These are phyloP conservation scores for Ensete ventricosum DNA, from an alignment of 176 grass and related monocot genomes.

Conservation along the genomic window DNA sequence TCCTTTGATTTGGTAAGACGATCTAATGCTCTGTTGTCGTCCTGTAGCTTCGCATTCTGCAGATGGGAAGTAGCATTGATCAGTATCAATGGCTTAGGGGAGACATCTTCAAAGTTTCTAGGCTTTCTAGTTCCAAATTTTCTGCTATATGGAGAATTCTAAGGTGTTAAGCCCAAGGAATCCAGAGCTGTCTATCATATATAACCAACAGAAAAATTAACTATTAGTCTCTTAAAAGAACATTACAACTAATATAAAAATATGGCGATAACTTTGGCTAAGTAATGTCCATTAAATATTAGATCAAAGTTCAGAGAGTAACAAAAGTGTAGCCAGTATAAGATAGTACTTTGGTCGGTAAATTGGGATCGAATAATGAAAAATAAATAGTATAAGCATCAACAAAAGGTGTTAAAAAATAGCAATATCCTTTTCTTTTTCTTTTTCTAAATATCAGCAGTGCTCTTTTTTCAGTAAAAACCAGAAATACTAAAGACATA, in stretches of 20 bases:
- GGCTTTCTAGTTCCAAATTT: too few relatives aligned
- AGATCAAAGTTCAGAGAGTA: background rate
- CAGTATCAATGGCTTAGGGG: background rate
- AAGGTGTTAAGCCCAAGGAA: background rate
- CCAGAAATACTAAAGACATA: background rate
- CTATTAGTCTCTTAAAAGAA: background rate
- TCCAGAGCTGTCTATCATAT: background rate
- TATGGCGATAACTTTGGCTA: background rate
- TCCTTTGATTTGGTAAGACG: conserved; percentile 81
- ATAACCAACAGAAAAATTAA: background rate
- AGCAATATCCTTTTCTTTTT: background rate
- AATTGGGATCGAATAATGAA: background rate
- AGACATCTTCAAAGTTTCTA: background rate
- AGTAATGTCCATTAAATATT: background rate
- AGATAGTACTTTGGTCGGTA: background rate
- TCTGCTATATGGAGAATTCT: background rate
- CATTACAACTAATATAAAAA: background rate
- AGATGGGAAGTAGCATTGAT: conserved; percentile 10
- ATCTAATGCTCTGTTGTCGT: conserved; percentile 69
- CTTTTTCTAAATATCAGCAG: background rate
- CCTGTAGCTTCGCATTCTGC: conserved; percentile 71
- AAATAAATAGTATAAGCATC: background rate
- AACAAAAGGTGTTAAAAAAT: background rate
- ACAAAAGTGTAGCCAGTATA: background rate
- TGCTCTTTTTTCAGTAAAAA: background rate